phyloP scores from a whole-genome alignment of 176 grass and related monocot species.

The Carex littledalei region DNA sequence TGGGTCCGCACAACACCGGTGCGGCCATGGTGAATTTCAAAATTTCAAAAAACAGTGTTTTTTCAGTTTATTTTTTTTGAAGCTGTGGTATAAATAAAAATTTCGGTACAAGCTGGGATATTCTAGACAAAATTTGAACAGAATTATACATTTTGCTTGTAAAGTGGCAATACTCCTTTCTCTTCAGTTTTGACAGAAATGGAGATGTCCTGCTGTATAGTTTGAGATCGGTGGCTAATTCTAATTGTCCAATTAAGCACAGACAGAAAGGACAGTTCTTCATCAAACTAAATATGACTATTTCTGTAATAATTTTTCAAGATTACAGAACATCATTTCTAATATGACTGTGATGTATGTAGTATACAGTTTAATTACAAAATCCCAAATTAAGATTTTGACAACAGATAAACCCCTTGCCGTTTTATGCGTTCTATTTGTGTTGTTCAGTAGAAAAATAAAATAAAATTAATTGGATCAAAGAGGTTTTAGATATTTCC shows the following conservation, averaged over 20 bases:
- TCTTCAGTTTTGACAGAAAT: not conserved
- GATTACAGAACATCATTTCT: not conserved
- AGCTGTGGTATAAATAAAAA: too few species aligned
- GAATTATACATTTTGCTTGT: not conserved
- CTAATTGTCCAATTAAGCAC: not conserved
- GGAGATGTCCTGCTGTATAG: not conserved
- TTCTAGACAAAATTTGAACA: not conserved
- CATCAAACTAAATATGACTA: not conserved
- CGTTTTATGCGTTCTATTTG: not conserved
- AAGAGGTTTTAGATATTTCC: not conserved
- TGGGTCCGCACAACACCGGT: too few species aligned
- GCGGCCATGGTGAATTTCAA: too few species aligned
- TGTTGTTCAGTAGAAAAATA: not conserved
- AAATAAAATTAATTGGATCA: not conserved
- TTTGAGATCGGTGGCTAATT: not conserved
- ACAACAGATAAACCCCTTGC: not conserved
- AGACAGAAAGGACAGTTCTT: not conserved
- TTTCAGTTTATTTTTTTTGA: too few species aligned
- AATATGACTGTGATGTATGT: not conserved
- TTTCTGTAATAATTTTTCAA: not conserved
- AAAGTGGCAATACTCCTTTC: not conserved
- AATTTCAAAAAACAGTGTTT: too few species aligned
- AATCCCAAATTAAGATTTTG: not conserved
- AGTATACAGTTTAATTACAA: not conserved
- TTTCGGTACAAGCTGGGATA: too few species aligned